Evolutionary conservation across 2,329 filamentous ascomycete species (phyloP), one percentile per base, ranked within the genome.

Genomic region (Cercospora zeae-maydis): DNA sequence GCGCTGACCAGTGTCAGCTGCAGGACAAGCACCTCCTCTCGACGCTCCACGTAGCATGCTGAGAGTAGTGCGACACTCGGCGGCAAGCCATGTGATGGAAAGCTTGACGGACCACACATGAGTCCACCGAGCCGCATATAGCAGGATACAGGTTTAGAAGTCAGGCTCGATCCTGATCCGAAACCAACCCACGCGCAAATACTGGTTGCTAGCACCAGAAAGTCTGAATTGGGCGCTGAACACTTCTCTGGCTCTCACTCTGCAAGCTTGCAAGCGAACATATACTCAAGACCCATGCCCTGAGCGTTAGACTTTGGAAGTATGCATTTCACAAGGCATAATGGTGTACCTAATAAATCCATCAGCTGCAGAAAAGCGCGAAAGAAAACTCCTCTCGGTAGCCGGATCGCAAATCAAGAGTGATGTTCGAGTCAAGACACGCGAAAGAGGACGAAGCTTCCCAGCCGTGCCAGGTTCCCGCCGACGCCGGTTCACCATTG

Each of bases 401-500:
- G 42, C 42, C 42, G 42, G 27, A 14, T 21, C 42, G 42, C 42
- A 27, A 47, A 47, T 47, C 42, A 47, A 47, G 21, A 13, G 13
- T 47, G 42, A 36, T 11, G 16, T 34, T 13, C 52, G 52, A 55
- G 52, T 55, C 52, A 55, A 37, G 52, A 27, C 52, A 37, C 16
- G 2, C 21, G 16, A 54, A 55, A 21, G 19, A 6, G 19, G 31
- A 37, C 30, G 31, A 37, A 57, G 34, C 36, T 39, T 57, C 34
- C 34, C 54, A 36, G 54, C 34, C 24, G 34, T 55, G 31, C 27
- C 52, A 34, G 52, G 52, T 37, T 55, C 34, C 36, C 24, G 36
- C 54, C 54, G 54, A 57, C 33, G 27, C 54, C 33, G 54, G 37
- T 45, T n/a, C 54, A 42, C 42, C 34, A 19, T 39, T 36, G 54